Conservation (phyloP, 2,329 filamentous ascomycete genomes). For the Trichophyton simii region DNA sequence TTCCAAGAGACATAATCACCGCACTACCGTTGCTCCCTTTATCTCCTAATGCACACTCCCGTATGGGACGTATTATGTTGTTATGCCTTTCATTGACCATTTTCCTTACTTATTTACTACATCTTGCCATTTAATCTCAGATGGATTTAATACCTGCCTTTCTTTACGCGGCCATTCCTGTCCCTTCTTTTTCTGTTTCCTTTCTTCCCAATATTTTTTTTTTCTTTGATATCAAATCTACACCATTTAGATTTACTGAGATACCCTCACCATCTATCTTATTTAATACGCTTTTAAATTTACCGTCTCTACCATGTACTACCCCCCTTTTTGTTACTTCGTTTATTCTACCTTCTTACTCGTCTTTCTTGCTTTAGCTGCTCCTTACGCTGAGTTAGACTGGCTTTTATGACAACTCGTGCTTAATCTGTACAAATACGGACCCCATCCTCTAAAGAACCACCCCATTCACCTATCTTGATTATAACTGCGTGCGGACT, state of each 20-base stretch:
- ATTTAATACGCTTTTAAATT: not conserved
- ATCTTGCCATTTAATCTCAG: not conserved
- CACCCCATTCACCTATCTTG: too few relatives aligned
- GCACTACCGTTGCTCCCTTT: not conserved
- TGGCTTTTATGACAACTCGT: too few relatives aligned
- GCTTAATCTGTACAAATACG: too few relatives aligned
- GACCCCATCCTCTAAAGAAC: too few relatives aligned
- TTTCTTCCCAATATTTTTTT: not conserved
- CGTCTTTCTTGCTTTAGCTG: not conserved
- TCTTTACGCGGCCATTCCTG: not conserved
- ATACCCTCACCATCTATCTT: not conserved
- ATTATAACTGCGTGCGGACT: too few relatives aligned
- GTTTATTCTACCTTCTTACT: not conserved
- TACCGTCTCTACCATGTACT: not conserved
- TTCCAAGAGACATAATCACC: not conserved
- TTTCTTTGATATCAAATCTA: not conserved
- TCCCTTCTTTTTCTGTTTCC: not conserved
- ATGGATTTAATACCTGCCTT: not conserved
- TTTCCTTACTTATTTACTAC: not conserved
- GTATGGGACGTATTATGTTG: not conserved
- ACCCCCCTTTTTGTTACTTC: not conserved
- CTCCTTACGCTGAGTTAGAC: too few relatives aligned
- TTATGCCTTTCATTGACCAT: conserved; percentile 1
- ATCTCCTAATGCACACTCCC: conserved; percentile 3
- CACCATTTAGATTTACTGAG: not conserved